Percentiles rank a stretch among this genome's conserved stretches.
phyloP scores from a whole-genome alignment of 306 rosid genomes.

The Casuarina cunninghamiana region DNA sequence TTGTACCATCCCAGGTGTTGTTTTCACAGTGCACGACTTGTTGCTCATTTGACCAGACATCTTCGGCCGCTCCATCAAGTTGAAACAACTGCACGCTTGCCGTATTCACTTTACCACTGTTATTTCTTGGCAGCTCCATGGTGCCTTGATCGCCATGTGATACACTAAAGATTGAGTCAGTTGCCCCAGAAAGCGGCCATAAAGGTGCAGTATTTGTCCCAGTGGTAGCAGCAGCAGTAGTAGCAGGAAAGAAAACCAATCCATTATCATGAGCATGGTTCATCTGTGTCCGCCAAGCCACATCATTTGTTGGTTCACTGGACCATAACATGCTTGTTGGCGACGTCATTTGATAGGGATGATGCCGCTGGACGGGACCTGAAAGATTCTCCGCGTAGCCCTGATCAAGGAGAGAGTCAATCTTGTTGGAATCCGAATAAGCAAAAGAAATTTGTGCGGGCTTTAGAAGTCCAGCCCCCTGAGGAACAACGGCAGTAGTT shows the following conservation, averaged over 20 bases:
- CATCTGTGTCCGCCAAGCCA: conserved; percentile 37
- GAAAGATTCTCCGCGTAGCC: conserved; percentile 9
- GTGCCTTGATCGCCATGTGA: conserved; percentile 18
- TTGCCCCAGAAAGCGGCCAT: conserved; percentile 35
- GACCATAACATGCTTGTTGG: conserved; percentile 29
- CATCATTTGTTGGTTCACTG: conserved; percentile 33
- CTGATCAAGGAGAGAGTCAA: conserved; percentile 24
- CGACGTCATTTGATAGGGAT: conserved; percentile 29
- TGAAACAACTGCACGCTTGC: conserved; percentile 30
- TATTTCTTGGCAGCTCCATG: conserved; percentile 20
- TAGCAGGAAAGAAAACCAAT: conserved; percentile 1
- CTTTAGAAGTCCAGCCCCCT: conserved; percentile 8
- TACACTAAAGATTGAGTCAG: conserved; percentile 27
- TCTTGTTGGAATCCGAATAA: conserved; percentile 22
- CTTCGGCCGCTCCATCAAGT: conserved; percentile 26
- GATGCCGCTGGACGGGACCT: conserved; percentile 25
- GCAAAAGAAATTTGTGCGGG: background rate
- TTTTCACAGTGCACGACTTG: conserved; percentile 38
- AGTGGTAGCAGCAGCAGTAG: background rate
- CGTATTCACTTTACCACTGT: conserved; percentile 25
- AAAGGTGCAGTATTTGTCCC: background rate
- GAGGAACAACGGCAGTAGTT: background rate
- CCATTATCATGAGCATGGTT: conserved; percentile 27
- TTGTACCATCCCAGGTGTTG: conserved; percentile 38
- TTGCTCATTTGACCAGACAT: conserved; percentile 36